Base-by-base conservation (phyloP, 495 filamentous ascomycete genomes). In the Aspergillus kassunensis region DNA sequence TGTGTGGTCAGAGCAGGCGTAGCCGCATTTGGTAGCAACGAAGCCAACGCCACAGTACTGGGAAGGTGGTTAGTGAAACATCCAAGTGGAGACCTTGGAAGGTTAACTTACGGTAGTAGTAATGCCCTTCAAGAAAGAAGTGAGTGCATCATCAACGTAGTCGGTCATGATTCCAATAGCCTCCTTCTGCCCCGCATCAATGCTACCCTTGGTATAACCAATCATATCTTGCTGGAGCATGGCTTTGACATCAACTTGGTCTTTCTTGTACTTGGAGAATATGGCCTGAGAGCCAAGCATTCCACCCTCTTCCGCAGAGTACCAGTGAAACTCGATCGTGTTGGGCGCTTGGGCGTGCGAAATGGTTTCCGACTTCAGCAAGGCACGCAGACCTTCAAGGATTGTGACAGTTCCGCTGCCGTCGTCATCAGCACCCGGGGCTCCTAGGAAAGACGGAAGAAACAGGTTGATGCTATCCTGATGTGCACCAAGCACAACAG, bases 221-320 rank as follows among this genome's bases (percentile, higher is more conserved):
- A 93, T 97, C 93, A 97, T 99, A 66, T 99, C 93, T 68, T 99
- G 93, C 75, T 99, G 95, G 37, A 99, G 78, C 93, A 99, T 97
- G 20, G 93, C 93, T 70, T 91, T 93, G 63, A 99, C 78, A 55
- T 95, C 84, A 16, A 85, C 76, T 21, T 78, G 75, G 19, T 81
- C 61, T 62, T 84, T 83, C 67, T 89, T 88, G 63, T 99, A 99
- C n/a, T 75, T 67, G 11, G 80, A 75, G 70, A 96, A 97, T 66
- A 99, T 85, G 27, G 87, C 89, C 66, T 95, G 90, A 23, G 76
- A 88, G 59, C 88, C 88, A 7, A 96, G 79, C 54, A 97, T 74
- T 27, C 92, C 92, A 15, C 89, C 90, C 66, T 97, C 92, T 63
- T 97, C 92, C 0, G 89, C 92, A 11, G 82, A 85, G 70, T 95